These are phyloP conservation scores for Peronospora destructor DNA, from an alignment of 352 stramenopile genomes.

Conservation along the genomic window DNA sequence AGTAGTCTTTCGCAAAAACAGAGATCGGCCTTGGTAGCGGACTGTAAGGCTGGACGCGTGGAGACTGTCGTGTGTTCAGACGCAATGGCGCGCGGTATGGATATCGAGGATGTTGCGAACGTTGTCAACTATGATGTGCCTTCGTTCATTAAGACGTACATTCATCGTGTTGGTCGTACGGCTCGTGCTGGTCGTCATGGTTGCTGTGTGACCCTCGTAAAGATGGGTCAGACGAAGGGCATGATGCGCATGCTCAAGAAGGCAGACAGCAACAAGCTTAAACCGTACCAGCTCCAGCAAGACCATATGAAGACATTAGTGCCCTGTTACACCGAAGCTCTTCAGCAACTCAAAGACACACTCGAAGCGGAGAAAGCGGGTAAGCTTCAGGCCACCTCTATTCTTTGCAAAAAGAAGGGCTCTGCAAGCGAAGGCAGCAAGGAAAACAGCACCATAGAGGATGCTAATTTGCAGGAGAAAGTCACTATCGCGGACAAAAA, in stretches of 20 bases:
- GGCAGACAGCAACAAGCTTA: constrained; percentile 68
- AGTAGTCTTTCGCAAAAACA: constrained; percentile 79
- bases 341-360: constrained; percentile 71
- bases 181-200: constrained; percentile 74
- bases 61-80: constrained; percentile 89
- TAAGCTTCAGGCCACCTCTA: constrained; percentile 45
- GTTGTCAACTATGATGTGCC: constrained; percentile 94
- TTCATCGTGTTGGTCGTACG: constrained; percentile 80
- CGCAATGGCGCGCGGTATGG: constrained; percentile 90
- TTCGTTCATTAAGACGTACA: constrained; percentile 89
- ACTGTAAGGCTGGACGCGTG: constrained; percentile 58
- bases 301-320: constrained; percentile 78
- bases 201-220: constrained; percentile 72
- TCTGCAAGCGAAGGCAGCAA: constrained; percentile 4
- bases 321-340: constrained; percentile 56
- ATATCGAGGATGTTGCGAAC: constrained; percentile 87
- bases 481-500: constrained; percentile 42
- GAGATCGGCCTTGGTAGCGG: constrained; percentile 62
- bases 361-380: constrained; percentile 71
- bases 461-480: constrained; percentile 24
- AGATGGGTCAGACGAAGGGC: constrained; percentile 75
- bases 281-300: constrained; percentile 53
- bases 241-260: constrained; percentile 82
- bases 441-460: constrained; percentile 1
- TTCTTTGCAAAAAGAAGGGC: constrained; percentile 25